Conservation (phyloP, 495 filamentous ascomycete genomes). For the Glonium stellatum region DNA sequence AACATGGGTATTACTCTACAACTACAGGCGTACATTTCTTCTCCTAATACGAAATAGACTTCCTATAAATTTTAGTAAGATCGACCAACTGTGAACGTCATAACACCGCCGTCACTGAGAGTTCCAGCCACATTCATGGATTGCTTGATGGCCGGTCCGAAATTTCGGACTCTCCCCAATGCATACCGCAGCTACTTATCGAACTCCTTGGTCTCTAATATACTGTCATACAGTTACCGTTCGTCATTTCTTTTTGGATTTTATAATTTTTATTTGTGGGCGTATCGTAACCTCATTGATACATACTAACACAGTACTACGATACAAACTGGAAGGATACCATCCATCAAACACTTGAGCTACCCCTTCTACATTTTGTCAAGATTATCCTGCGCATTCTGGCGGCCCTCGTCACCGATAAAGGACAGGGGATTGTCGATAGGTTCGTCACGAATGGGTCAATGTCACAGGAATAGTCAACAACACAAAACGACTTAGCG, state of each 20-base stretch:
- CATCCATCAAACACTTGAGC: neutral
- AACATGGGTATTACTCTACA: too few relatives aligned
- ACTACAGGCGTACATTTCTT: too few relatives aligned
- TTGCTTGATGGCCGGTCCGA: neutral
- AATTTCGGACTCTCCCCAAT: neutral
- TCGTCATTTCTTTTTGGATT: too few relatives aligned
- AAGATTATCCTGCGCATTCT: too few relatives aligned
- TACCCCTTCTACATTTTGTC: neutral
- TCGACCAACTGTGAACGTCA: too few relatives aligned
- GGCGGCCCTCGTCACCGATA: too few relatives aligned
- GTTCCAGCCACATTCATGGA: neutral
- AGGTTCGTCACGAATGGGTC: too few relatives aligned
- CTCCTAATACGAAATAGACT: too few relatives aligned
- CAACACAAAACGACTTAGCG: too few relatives aligned
- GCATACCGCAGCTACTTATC: neutral
- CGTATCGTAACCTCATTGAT: neutral
- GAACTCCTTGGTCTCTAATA: neutral
- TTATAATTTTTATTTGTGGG: neutral
- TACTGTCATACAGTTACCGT: neutral
- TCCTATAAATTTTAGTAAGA: too few relatives aligned
- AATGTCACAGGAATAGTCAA: too few relatives aligned
- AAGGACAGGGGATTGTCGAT: too few relatives aligned
- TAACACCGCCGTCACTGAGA: neutral
- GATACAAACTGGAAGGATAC: neutral
- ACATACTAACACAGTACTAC: neutral